phyloP scores from a whole-genome alignment of 1,284 basidiomycete species.

The Cutaneotrichosporon curvatum region DNA sequence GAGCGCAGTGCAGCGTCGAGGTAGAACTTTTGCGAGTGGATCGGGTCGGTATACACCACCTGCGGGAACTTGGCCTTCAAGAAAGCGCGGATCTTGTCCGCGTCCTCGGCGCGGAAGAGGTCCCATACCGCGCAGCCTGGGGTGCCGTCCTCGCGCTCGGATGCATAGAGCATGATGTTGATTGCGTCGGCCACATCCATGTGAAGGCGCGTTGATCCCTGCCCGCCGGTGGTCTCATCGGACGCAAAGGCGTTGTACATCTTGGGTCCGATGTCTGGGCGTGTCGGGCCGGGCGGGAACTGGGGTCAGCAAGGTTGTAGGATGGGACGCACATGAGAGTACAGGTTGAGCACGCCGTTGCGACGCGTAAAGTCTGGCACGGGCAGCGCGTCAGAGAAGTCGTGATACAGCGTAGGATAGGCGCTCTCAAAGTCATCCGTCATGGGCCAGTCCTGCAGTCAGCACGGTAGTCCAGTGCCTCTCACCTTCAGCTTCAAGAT shows the following conservation, averaged over 20 bases:
- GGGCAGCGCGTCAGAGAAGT: slow-evolving; percentile 75
- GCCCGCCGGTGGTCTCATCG: slow-evolving; percentile 19
- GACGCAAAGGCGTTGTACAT: slow-evolving; percentile 50
- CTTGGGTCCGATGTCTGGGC: slow-evolving; percentile 76
- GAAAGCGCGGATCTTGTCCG: slow-evolving; percentile 68
- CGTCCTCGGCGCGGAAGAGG: slow-evolving; percentile 74
- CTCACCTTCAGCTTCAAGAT: slow-evolving; percentile 66
- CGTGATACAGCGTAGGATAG: slow-evolving; percentile 80
- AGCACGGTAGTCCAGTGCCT: neutral
- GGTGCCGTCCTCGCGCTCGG: slow-evolving; percentile 55
- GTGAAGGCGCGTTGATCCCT: slow-evolving; percentile 64
- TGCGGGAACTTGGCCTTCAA: slow-evolving; percentile 48
- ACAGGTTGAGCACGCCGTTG: slow-evolving; percentile 80
- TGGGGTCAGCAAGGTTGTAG: slow-evolving; percentile 50
- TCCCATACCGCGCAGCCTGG: slow-evolving; percentile 88
- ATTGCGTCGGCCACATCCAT: slow-evolving; percentile 96
- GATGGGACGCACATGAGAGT: slow-evolving; percentile 46
- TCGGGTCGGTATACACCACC: slow-evolving; percentile 59
- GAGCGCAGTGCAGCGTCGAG: slow-evolving; percentile 63
- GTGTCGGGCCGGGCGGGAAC: slow-evolving; percentile 73
- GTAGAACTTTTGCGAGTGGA: slow-evolving; percentile 84
- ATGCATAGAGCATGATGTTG: slow-evolving; percentile 80
- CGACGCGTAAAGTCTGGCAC: slow-evolving; percentile 79
- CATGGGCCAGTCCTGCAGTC: slow-evolving; percentile 72
- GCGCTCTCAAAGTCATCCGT: slow-evolving; percentile 71